Evolutionary conservation across 2,329 filamentous ascomycete genomes (phyloP).

Genomic region (Sarocladium oryzae): DNA sequence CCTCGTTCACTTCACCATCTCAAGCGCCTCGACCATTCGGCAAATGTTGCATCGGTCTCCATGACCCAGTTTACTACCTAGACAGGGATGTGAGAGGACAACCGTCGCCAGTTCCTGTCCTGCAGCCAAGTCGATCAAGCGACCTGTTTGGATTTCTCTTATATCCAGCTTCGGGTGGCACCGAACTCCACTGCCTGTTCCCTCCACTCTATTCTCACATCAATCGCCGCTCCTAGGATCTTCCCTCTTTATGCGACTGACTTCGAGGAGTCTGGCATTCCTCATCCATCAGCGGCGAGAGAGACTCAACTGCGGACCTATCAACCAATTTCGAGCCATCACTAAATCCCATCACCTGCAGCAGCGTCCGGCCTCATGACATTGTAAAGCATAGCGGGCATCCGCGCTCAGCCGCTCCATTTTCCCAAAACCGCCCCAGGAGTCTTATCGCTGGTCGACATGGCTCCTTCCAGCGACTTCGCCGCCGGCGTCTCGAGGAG

Average conservation of each 20-base stretch:
- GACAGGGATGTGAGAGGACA: conserved; percentile 2
- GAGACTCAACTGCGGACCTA: neutral
- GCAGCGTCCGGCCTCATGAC: neutral
- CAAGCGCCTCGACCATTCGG: conserved; percentile 7
- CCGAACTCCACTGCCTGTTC: conserved; percentile 10
- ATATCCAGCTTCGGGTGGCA: conserved; percentile 7
- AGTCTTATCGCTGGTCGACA: conserved; percentile 22
- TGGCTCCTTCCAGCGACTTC: conserved; percentile 33
- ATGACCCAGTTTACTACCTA: neutral
- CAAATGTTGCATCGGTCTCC: too few species aligned
- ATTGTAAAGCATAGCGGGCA: neutral
- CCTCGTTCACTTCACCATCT: neutral
- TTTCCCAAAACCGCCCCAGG: neutral
- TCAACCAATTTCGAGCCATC: neutral
- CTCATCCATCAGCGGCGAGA: conserved; percentile 12
- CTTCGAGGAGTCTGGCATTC: conserved; percentile 20
- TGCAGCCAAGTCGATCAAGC: neutral
- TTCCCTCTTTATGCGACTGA: conserved; percentile 10
- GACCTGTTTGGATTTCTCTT: neutral
- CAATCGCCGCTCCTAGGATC: conserved; percentile 11
- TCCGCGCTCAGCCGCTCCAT: neutral
- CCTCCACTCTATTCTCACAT: conserved; percentile 18
- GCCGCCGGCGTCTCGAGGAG: conserved; percentile 26
- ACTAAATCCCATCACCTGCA: neutral
- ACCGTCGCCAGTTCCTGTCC: neutral